Evolutionary conservation across 805 yeast species (phyloP).

Genomic region (Spencermartinsiella europaea): DNA sequence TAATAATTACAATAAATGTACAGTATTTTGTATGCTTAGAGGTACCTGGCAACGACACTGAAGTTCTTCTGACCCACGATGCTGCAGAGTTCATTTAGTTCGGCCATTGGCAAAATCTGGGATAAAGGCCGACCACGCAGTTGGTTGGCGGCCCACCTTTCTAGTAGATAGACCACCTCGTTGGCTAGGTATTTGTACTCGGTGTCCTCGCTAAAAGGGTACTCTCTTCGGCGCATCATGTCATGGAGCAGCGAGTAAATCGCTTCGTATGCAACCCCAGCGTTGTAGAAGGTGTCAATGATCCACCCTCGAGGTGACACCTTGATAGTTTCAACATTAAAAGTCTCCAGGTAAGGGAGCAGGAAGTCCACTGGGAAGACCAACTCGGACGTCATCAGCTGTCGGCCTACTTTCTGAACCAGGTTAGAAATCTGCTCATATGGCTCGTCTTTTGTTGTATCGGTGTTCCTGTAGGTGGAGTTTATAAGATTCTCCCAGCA

Average conservation of each 20-base stretch:
- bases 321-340: constrained; percentile 39
- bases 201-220: constrained; percentile 28
- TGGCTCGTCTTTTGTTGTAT: constrained; percentile 26
- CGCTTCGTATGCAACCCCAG: constrained; percentile 30
- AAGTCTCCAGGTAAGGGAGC: constrained; percentile 57
- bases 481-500: constrained; percentile 76
- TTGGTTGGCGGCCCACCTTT: constrained; percentile 20
- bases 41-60: not conserved
- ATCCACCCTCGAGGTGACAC: constrained; percentile 35
- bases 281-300: constrained; percentile 33
- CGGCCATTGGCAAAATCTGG: constrained; percentile 3
- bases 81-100: constrained; percentile 5
- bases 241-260: constrained; percentile 26
- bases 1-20: too few species aligned
- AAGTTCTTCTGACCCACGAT: constrained; percentile 6
- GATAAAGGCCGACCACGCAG: constrained; percentile 6
- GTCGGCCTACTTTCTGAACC: constrained; percentile 50
- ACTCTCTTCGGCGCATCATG: constrained; percentile 27
- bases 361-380: constrained; percentile 76
- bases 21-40: too few species aligned
- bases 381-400: constrained; percentile 61
- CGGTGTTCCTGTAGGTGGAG: constrained; percentile 35
- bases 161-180: constrained; percentile 25
- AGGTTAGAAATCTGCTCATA: constrained; percentile 36
- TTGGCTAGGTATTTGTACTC: constrained; percentile 22